Base-by-base conservation (phyloP, 805 yeast genomes). In the Kodamaea kaohsiungensis region DNA sequence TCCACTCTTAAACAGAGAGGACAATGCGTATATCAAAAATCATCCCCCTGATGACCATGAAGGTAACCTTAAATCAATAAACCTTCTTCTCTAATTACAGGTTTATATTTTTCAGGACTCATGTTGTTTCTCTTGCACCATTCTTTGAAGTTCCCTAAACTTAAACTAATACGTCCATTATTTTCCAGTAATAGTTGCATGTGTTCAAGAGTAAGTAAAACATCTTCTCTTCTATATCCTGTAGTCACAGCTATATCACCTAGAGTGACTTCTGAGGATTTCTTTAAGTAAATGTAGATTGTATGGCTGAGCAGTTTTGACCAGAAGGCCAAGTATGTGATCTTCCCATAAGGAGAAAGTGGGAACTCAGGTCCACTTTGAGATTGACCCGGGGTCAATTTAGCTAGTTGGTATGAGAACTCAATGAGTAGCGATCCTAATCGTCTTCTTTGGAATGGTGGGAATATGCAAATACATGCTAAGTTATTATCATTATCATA, bases 321-420 rank as follows among this genome's bases (percentile, higher is more conserved):
- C 99, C 98, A 95, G 69, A 82, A 92, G 13, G 80, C 72, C 16
- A 88, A 64, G 64, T 91, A 95, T 6, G 92, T 82, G 8, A 82
- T 72, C 51, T 79, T 77, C 0, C 99, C 99, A 68, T 85, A 88
- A 0, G 87, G 86, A 5, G 96, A 88, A 8, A 95, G 72, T 0
- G 99, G 99, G 59, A 85, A 80, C 66, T 95, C 99, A 0, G 99
- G 99, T 0, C 98, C 96, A 56, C 97, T 91, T 1, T 82, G 69
- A 17, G 75, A 61, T 30, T 82, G 84, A 43, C 88, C 89, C 13
- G 78, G 79, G 40, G 82, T 71, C 13, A 61, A 54, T 43, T 57
- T 73, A 0, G 97, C 90, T 17, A 92, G 67, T 30, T 79, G 85
- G 65, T 93, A 95, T 39, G 96, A 89, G 60, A 91, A 89, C 56